phyloP scores from a whole-genome alignment of 2,329 filamentous ascomycete genomes.

The Chaetothyriales sp. region DNA sequence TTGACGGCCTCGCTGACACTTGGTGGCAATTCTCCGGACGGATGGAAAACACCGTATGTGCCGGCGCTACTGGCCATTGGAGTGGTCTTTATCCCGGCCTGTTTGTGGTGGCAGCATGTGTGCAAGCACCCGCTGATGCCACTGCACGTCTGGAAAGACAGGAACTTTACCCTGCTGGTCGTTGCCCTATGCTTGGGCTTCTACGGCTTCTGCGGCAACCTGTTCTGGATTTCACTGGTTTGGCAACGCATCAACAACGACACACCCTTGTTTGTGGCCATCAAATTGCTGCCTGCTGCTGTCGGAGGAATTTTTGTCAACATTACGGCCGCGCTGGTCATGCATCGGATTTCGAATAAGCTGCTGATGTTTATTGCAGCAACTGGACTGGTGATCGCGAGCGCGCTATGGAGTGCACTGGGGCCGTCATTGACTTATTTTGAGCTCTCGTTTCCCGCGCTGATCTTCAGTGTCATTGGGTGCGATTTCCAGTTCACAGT shows the following conservation, averaged over 20 bases:
- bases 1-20: slow-evolving; percentile 49
- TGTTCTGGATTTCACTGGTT: slow-evolving; percentile 53
- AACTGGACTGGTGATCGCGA: slow-evolving; percentile 28
- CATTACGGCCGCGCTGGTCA: slow-evolving; percentile 45
- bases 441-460: slow-evolving; percentile 49
- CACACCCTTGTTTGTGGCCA: slow-evolving; percentile 45
- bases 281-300: slow-evolving; percentile 52
- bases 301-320: slow-evolving; percentile 51
- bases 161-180: slow-evolving; percentile 52
- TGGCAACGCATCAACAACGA: slow-evolving; percentile 45
- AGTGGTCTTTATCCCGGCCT: slow-evolving; percentile 40
- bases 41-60: slow-evolving; percentile 51
- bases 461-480: slow-evolving; percentile 49
- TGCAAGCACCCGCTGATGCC: slow-evolving; percentile 39
- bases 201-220: slow-evolving; percentile 46
- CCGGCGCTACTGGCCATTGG: slow-evolving; percentile 50
- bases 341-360: slow-evolving; percentile 53
- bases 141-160: slow-evolving; percentile 40
- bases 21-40: slow-evolving; percentile 42
- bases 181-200: slow-evolving; percentile 45
- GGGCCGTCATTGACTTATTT: slow-evolving; percentile 45
- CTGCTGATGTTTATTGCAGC: slow-evolving; percentile 44
- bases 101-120: slow-evolving; percentile 50
- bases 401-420: slow-evolving; percentile 46
- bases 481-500: slow-evolving; percentile 60